Conservation (phyloP, 768 basidiomycete species). For the Leccinum rimulosum region DNA sequence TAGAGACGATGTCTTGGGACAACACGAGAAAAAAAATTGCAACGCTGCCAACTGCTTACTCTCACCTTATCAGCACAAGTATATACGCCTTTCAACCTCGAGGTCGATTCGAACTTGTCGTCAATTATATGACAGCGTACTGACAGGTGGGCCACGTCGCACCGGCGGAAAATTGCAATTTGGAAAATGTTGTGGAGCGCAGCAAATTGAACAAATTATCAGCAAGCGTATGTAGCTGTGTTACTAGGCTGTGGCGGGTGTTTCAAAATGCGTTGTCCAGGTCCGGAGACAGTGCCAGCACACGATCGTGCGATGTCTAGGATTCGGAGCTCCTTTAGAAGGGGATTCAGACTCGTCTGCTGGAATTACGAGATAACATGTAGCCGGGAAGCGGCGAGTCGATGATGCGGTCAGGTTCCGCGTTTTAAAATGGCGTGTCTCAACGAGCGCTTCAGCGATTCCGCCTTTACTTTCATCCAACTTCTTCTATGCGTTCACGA, state of each 20-base stretch:
- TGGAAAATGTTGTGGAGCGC: too few relatives aligned
- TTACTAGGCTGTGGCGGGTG: too few relatives aligned
- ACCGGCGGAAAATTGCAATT: too few relatives aligned
- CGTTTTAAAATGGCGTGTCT: not conserved
- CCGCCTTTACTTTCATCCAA: not conserved
- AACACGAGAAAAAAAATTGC: not conserved
- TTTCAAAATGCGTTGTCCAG: too few relatives aligned
- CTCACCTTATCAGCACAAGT: not conserved
- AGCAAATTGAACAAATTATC: too few relatives aligned
- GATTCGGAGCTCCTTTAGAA: too few relatives aligned
- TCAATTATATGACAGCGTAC: not conserved
- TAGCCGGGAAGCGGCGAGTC: not conserved
- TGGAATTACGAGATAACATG: too few relatives aligned
- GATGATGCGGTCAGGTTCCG: not conserved
- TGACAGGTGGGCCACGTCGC: not conserved
- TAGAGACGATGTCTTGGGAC: not conserved
- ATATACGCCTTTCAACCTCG: not conserved
- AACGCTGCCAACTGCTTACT: not conserved
- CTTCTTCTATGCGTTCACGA: not conserved
- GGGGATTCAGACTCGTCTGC: not conserved
- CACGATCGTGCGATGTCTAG: too few relatives aligned
- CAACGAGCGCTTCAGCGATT: not conserved
- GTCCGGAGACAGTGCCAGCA: too few relatives aligned
- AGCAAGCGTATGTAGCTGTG: too few relatives aligned
- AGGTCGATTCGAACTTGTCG: not conserved